Evolutionary conservation across 306 rosid species (phyloP), one percentile per base, ranked within the genome.

Genomic region (Acacia melanoxylon): DNA sequence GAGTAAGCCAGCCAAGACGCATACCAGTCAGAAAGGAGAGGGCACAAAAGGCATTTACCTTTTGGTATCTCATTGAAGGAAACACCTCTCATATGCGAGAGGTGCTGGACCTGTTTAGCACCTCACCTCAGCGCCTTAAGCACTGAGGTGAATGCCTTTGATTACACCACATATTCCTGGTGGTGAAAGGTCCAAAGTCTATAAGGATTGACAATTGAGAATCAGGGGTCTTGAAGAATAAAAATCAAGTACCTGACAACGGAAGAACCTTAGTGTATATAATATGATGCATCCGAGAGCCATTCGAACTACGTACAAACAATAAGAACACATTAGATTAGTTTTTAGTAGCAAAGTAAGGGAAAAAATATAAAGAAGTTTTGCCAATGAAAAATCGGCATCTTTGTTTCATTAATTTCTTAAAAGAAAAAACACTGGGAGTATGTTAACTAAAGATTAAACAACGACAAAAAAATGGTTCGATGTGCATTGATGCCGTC

Each of bases 241-340:
- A 46, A 80, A 35, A 75, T 48, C 58, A 78, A 75, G 72, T 80
- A 93, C 99, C 98, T 91, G 97, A 72, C 59, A 72, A 48, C 98
- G 96, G 70, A 91, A 91, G 87, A 95, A 90, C 52, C 91, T 86
- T 58, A 93, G 79, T 2, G 95, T 91, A 71, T 83, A 85, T 48
- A 91, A 81, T 77, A 85, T 75, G 56, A 92, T 82, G 89, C 94
- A 83, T 59, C 99, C 98, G 48, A 93, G 86, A 75, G 87, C 90
- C 90, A 93, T 74, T 67, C 99, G 97, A 93, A 92, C 99, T 95
- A 84, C 70, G 83, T 12, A 80, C 74, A 56, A 83, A 79, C 19
- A 88, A 82, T 54, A 75, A 77, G 33, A 87, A 78, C 35, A 65
- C 29, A 75, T 85, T 59, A 81, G 79, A n/a, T 66, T 19, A 48